phyloP scores from a whole-genome alignment of 495 filamentous ascomycete genomes.

The Elasticomyces elasticus region DNA sequence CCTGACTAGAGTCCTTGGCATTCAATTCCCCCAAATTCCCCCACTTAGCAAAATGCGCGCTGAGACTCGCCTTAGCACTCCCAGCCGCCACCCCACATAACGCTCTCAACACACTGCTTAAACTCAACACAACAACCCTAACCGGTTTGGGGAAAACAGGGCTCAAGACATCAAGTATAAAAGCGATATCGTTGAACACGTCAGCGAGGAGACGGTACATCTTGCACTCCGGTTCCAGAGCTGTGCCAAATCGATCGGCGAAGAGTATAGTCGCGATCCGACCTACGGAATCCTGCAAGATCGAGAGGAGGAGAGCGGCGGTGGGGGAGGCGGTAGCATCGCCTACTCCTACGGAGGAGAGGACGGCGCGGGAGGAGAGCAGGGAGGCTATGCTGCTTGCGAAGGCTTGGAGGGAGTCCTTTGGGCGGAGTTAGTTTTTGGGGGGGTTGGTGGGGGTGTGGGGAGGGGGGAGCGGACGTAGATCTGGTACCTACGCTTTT shows the following conservation, averaged over 20 bases:
- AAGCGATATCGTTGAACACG: slow-evolving; percentile 83
- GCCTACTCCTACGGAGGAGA: slow-evolving; percentile 80
- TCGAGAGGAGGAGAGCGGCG: slow-evolving; percentile 72
- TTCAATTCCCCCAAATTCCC: slow-evolving; percentile 93
- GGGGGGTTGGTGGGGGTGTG: background rate
- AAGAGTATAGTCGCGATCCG: slow-evolving; percentile 85
- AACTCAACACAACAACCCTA: slow-evolving; percentile 61
- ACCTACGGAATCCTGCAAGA: slow-evolving; percentile 76
- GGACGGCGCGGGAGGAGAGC: slow-evolving; percentile 75
- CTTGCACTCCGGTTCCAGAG: slow-evolving; percentile 92
- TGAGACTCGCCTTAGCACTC: slow-evolving; percentile 81
- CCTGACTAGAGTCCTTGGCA: slow-evolving; percentile 94
- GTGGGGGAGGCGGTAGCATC: slow-evolving; percentile 79
- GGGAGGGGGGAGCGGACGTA: slow-evolving; percentile 40
- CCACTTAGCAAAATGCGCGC: slow-evolving; percentile 78
- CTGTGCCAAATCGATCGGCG: slow-evolving; percentile 71
- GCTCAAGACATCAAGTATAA: slow-evolving; percentile 80
- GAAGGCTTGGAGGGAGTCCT: slow-evolving; percentile 96
- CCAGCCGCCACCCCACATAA: slow-evolving; percentile 85
- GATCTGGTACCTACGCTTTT: slow-evolving; percentile 78
- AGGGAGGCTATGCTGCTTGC: slow-evolving; percentile 86
- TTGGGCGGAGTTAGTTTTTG: background rate
- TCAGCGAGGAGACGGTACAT: slow-evolving; percentile 85
- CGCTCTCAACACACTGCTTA: slow-evolving; percentile 65
- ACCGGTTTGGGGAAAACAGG: slow-evolving; percentile 61